Conservation (phyloP, 306 rosid genomes). For the Gynostemma pentaphyllum region DNA sequence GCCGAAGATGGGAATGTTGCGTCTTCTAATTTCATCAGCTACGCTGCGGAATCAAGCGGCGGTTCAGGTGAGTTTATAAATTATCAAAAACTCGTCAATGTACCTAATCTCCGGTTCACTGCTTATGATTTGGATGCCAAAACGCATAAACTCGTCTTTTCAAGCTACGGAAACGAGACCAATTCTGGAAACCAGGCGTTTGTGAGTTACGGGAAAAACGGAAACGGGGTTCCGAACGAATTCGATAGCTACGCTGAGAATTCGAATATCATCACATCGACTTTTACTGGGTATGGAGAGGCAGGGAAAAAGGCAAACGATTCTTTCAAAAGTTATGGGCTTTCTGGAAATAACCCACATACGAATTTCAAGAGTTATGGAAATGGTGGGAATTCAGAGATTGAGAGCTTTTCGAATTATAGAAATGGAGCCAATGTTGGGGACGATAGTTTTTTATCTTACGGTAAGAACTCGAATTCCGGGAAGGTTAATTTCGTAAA, state of each 20-base stretch:
- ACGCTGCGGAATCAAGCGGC: constrained; percentile 28
- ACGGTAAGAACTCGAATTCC: constrained; percentile 42
- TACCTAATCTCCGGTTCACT: constrained; percentile 59
- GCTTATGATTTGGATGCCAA: constrained; percentile 46
- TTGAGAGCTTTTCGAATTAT: constrained; percentile 42
- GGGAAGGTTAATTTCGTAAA: constrained; percentile 41
- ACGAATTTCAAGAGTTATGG: constrained; percentile 47
- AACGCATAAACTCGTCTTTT: constrained; percentile 50
- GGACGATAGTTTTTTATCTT: constrained; percentile 44
- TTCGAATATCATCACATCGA: constrained; percentile 50
- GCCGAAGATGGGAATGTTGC: constrained; percentile 62
- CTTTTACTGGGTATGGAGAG: constrained; percentile 57
- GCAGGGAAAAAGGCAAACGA: constrained; percentile 39
- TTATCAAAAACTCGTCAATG: constrained; percentile 64
- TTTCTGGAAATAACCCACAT: constrained; percentile 58
- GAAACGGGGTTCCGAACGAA: constrained; percentile 36
- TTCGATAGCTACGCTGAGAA: constrained; percentile 47
- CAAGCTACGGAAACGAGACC: constrained; percentile 59
- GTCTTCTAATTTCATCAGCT: constrained; percentile 40
- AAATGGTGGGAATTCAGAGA: constrained; percentile 31
- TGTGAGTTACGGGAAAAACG: constrained; percentile 50
- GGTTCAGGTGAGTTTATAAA: constrained; percentile 44
- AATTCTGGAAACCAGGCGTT: constrained; percentile 62
- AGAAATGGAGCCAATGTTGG: constrained; percentile 73
- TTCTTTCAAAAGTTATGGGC: constrained; percentile 51